Evolutionary conservation across 768 basidiomycete genomes (phyloP).

Genomic region (Podaxis carcinomalis): DNA sequence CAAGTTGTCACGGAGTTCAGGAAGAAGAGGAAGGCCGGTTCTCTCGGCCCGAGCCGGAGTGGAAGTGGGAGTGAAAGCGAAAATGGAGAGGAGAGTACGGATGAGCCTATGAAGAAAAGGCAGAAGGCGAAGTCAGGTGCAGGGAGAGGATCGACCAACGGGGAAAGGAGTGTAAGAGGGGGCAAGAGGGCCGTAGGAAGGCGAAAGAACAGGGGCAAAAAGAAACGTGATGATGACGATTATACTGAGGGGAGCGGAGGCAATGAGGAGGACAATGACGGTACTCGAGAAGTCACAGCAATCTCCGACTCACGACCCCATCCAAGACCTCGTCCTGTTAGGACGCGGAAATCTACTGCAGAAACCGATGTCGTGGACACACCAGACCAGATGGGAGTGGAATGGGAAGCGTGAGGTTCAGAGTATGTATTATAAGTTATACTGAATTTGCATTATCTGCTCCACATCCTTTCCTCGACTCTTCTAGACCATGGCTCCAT

Average conservation of each 20-base stretch:
- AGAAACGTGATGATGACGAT: not conserved
- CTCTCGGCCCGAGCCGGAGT: constrained; percentile 16
- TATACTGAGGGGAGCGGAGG: constrained; percentile 6
- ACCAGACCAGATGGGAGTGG: not conserved
- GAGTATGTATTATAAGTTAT: too few relatives aligned
- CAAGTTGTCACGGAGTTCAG: constrained; percentile 81
- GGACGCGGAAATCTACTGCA: not conserved
- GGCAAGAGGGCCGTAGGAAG: constrained; percentile 11
- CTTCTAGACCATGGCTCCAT: too few relatives aligned
- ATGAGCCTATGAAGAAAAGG: constrained; percentile 22
- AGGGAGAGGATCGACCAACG: not conserved
- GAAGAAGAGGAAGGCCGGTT: constrained; percentile 42
- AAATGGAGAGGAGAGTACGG: constrained; percentile 13
- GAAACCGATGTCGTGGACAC: not conserved
- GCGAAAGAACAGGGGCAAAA: not conserved
- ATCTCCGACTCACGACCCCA: constrained; percentile 36
- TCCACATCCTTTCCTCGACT: too few relatives aligned
- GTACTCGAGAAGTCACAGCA: constrained; percentile 13
- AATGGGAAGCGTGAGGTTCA: too few relatives aligned
- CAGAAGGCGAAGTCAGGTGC: constrained; percentile 13
- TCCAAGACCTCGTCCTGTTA: constrained; percentile 26
- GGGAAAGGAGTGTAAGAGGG: constrained; percentile 13
- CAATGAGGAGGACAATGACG: constrained; percentile 12
- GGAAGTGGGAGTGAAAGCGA: constrained; percentile 21
- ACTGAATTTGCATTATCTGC: too few relatives aligned